Evolutionary conservation across 164 flowering plant genomes (phyloP).

Genomic region (Chloranthus sessilifolius): DNA sequence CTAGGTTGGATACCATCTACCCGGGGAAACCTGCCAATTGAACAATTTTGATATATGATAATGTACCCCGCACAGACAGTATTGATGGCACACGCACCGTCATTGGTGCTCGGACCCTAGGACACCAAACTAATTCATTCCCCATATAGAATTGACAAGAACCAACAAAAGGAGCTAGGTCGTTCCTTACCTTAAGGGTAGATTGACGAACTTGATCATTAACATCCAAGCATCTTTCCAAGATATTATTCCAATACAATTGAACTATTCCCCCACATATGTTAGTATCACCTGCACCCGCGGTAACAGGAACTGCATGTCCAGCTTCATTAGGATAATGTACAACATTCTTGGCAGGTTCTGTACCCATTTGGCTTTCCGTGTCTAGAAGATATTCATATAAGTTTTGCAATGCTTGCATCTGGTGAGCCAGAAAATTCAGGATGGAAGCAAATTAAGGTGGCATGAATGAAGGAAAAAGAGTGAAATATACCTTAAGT

Average conservation of each 20-base stretch:
- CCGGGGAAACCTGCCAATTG: too few relatives aligned
- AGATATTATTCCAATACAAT: slow-evolving; percentile 74
- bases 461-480: slow-evolving; percentile 1
- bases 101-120: too few relatives aligned
- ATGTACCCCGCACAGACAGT: too few relatives aligned
- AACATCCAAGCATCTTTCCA: slow-evolving; percentile 73
- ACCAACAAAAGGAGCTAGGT: too few relatives aligned
- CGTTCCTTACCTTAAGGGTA: slow-evolving; percentile 78
- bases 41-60: too few relatives aligned
- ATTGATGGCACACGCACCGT: too few relatives aligned
- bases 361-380: slow-evolving; percentile 77
- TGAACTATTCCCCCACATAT: slow-evolving; percentile 95
- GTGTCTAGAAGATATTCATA: slow-evolving; percentile 93
- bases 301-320: slow-evolving; percentile 81
- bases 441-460: slow-evolving; percentile 6
- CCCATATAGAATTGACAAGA: too few relatives aligned
- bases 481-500: slow-evolving; percentile 53
- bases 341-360: slow-evolving; percentile 26
- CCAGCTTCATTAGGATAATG: slow-evolving; percentile 35
- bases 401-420: slow-evolving; percentile 86
- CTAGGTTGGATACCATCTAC: too few relatives aligned
- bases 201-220: slow-evolving; percentile 80
- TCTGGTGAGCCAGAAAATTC: slow-evolving; percentile 39
- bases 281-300: slow-evolving; percentile 97
- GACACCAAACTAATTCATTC: too few relatives aligned